Conservation (phyloP, 345 rosid genomes). For the Fremontodendron californicum region DNA sequence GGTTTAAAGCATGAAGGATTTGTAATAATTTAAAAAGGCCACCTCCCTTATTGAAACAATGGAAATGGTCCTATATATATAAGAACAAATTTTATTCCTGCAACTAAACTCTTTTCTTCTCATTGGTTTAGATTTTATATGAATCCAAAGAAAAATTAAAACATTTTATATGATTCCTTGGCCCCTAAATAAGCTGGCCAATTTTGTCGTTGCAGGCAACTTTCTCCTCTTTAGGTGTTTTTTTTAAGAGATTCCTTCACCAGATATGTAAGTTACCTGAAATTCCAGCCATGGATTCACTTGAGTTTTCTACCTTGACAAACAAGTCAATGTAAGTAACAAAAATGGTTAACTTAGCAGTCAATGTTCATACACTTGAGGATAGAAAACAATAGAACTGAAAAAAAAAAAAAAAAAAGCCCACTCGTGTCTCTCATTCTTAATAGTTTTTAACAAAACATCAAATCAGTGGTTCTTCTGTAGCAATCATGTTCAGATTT, state of each 20-base stretch:
- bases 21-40: slow-evolving; percentile 23
- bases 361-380: neutral
- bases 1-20: neutral
- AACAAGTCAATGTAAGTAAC: slow-evolving; percentile 6
- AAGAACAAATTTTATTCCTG: slow-evolving; percentile 12
- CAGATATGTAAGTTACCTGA: neutral
- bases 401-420: neutral
- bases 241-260: slow-evolving; percentile 19
- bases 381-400: neutral
- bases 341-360: neutral
- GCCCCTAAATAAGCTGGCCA: slow-evolving; percentile 38
- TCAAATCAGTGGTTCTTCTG: neutral
- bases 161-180: slow-evolving; percentile 28
- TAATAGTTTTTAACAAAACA: neutral
- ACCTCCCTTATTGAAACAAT: slow-evolving; percentile 27
- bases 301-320: neutral
- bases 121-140: slow-evolving; percentile 4
- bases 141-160: neutral
- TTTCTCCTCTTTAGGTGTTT: slow-evolving; percentile 12
- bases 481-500: neutral
- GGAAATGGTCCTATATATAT: slow-evolving; percentile 17
- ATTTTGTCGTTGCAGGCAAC: slow-evolving; percentile 46
- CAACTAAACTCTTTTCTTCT: slow-evolving; percentile 16
- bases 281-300: slow-evolving; percentile 20
- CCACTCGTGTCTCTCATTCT: neutral